These are phyloP conservation scores for Aspergillus melleus DNA, from an alignment of 2,329 filamentous ascomycete species.

Conservation along the genomic window DNA sequence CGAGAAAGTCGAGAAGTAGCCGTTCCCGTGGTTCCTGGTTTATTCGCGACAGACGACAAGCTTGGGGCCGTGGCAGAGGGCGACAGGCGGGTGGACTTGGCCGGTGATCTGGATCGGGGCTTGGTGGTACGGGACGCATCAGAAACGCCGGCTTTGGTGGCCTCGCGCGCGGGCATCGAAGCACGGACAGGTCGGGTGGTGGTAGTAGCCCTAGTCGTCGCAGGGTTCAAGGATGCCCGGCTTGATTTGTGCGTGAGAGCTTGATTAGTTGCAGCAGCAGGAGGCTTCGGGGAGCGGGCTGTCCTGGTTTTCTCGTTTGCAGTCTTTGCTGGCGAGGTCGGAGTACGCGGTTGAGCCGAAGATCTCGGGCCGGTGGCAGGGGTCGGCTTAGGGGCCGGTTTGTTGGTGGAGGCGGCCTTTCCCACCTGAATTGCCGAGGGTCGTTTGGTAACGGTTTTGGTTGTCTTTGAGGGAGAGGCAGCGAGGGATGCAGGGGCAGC, in stretches of 20 bases:
- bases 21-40: slow-evolving; percentile 22
- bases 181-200: slow-evolving; percentile 27
- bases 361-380: slow-evolving; percentile 21
- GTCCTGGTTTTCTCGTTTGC: slow-evolving; percentile 20
- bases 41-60: slow-evolving; percentile 38
- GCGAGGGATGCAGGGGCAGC: slow-evolving; percentile 10
- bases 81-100: slow-evolving; percentile 41
- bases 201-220: slow-evolving; percentile 28
- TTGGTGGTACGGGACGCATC: slow-evolving; percentile 28
- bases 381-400: slow-evolving; percentile 22
- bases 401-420: slow-evolving; percentile 20
- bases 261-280: slow-evolving; percentile 27
- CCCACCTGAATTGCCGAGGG: slow-evolving; percentile 32
- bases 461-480: slow-evolving; percentile 22
- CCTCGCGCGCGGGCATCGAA: slow-evolving; percentile 31
- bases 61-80: slow-evolving; percentile 43
- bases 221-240: slow-evolving; percentile 31
- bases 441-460: slow-evolving; percentile 29
- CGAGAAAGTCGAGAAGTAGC: slow-evolving; percentile 30
- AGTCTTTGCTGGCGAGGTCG: slow-evolving; percentile 22
- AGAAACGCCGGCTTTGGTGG: slow-evolving; percentile 25
- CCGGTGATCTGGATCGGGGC: slow-evolving; percentile 41
- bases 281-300: slow-evolving; percentile 26
- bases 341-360: slow-evolving; percentile 20
- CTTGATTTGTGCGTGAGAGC: slow-evolving; percentile 32